phyloP scores from a whole-genome alignment of 2,329 filamentous ascomycete genomes.

The Colletotrichum sp. region DNA sequence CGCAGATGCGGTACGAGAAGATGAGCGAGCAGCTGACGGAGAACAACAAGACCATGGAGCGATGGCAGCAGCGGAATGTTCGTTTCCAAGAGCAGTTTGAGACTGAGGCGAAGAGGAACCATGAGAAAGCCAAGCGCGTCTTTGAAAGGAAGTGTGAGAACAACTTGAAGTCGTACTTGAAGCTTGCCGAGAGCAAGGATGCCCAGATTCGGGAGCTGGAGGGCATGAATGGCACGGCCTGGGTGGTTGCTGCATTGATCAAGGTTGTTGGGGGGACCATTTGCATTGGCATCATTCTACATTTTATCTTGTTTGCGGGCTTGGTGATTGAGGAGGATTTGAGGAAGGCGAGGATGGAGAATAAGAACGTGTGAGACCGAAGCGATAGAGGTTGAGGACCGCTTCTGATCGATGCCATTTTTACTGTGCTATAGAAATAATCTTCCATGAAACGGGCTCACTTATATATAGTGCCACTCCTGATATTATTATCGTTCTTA shows the following conservation, averaged over 20 bases:
- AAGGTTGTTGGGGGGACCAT: neutral
- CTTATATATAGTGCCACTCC: too few relatives aligned
- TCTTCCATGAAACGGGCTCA: too few relatives aligned
- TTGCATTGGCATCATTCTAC: neutral
- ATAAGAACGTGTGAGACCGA: neutral
- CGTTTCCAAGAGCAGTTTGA: neutral
- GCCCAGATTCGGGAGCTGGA: neutral
- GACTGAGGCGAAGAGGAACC: rapidly evolving
- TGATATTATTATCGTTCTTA: too few relatives aligned
- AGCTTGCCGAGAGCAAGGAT: neutral
- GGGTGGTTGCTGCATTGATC: neutral
- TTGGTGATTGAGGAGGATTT: neutral
- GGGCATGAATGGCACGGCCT: neutral
- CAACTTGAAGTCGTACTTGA: neutral
- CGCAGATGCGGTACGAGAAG: neutral
- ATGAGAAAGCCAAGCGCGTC: neutral
- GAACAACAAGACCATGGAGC: neutral
- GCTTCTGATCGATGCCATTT: neutral
- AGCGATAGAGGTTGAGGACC: neutral
- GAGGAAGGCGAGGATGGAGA: neutral
- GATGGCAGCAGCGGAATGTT: neutral
- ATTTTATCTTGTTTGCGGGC: neutral
- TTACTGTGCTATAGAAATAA: too few relatives aligned
- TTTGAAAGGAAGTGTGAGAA: neutral
- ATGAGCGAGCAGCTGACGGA: neutral